phyloP scores from a whole-genome alignment of 495 filamentous ascomycete species.

The Aspergillus coremiiformis region DNA sequence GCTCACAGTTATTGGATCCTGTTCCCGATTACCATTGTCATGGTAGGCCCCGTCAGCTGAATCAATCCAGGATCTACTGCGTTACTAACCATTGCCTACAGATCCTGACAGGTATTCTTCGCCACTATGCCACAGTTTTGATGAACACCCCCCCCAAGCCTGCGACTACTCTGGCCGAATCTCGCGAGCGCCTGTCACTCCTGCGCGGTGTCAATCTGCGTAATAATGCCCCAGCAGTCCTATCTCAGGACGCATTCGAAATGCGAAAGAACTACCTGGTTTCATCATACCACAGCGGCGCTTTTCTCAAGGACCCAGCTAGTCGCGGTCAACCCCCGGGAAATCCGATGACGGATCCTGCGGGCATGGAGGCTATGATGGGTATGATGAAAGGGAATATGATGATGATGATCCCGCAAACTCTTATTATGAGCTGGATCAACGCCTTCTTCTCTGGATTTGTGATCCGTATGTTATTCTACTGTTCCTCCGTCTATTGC shows the following conservation, averaged over 20 bases:
- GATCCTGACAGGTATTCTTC: constrained; percentile 90
- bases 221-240: constrained; percentile 63
- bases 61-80: neutral
- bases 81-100: constrained; percentile 24
- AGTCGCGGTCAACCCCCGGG: constrained; percentile 76
- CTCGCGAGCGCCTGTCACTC: constrained; percentile 82
- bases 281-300: constrained; percentile 70
- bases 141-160: constrained; percentile 84
- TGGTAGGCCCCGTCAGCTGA: constrained; percentile 50
- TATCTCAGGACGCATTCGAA: constrained; percentile 65
- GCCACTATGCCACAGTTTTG: constrained; percentile 88
- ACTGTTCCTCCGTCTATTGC: neutral
- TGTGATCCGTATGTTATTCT: constrained; percentile 70
- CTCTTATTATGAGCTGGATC: constrained; percentile 99
- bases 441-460: constrained; percentile 98
- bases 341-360: constrained; percentile 96
- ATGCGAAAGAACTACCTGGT: constrained; percentile 72
- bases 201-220: constrained; percentile 80
- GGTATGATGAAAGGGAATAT: constrained; percentile 99
- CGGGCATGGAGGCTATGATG: constrained; percentile 99
- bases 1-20: constrained; percentile 87
- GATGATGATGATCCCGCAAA: constrained; percentile 99
- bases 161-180: constrained; percentile 61
- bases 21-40: constrained; percentile 92
- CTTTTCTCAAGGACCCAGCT: constrained; percentile 83